phyloP scores from a whole-genome alignment of 129 eudicot species.

The Erigeron canadensis region DNA sequence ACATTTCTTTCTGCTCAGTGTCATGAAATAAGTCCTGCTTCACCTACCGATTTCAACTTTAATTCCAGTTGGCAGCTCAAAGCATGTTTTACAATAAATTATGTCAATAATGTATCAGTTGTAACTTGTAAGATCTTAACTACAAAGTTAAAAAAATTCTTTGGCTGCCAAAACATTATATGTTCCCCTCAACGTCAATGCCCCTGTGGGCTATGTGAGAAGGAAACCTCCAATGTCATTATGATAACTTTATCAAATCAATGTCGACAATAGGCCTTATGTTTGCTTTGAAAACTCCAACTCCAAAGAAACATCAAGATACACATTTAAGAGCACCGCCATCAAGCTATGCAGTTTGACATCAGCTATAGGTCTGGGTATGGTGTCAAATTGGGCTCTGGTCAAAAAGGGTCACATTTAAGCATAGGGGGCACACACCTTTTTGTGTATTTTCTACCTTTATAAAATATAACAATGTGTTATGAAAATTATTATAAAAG shows the following conservation, averaged over 20 bases:
- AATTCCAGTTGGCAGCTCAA: background rate
- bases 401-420: background rate
- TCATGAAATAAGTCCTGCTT: background rate
- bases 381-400: background rate
- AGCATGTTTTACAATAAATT: background rate
- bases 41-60: background rate
- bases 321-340: background rate
- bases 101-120: background rate
- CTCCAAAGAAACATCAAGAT: background rate
- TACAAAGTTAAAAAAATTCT: background rate
- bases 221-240: background rate
- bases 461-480: background rate
- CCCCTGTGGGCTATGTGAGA: background rate
- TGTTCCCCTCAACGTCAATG: background rate
- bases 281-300: background rate
- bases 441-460: too few relatives aligned
- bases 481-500: background rate
- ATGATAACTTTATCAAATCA: background rate
- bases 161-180: background rate
- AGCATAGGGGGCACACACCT: too few relatives aligned
- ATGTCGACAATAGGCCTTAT: background rate
- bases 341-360: background rate
- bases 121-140: background rate
- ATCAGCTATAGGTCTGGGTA: background rate
- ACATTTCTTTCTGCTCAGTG: background rate